These are phyloP conservation scores for Mycena indigotica DNA, from an alignment of 768 basidiomycete genomes.

Conservation along the genomic window DNA sequence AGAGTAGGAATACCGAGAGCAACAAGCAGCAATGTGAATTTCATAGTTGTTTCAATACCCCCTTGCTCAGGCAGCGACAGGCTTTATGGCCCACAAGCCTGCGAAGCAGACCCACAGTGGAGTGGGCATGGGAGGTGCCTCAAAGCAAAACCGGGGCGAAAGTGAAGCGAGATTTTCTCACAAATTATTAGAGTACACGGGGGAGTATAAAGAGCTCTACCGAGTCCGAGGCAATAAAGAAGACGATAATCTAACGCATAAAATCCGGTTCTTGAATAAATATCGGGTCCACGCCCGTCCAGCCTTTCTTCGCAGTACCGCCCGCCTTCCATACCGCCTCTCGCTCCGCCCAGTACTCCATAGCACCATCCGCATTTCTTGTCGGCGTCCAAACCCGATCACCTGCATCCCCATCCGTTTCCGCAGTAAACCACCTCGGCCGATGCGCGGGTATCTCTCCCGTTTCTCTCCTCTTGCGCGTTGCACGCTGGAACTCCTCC, in stretches of 20 bases:
- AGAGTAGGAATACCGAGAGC: constrained; percentile 9
- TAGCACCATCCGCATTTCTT: constrained; percentile 43
- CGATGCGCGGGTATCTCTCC: constrained; percentile 71
- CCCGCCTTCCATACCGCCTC: constrained; percentile 57
- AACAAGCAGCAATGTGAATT: no score
- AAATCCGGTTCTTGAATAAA: constrained; percentile 70
- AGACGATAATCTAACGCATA: constrained; percentile 18
- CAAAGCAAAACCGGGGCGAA: no score
- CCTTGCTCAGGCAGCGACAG: no score
- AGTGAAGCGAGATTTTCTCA: no score
- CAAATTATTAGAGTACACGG: no score
- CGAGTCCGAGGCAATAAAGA: no score
- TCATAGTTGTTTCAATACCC: no score
- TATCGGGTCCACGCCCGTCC: constrained; percentile 78
- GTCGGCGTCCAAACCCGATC: constrained; percentile 86
- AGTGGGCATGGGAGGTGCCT: no score
- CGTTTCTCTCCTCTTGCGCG: constrained; percentile 73
- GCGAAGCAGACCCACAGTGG: no score
- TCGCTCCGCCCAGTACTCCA: constrained; percentile 87
- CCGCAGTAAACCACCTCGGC: constrained; percentile 85
- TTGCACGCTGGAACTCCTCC: constrained; percentile 81
- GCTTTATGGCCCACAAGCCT: no score
- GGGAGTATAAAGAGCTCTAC: no score
- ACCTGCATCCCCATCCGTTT: constrained; percentile 85
- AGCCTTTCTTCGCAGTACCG: constrained; percentile 41